Evolutionary conservation across 352 stramenopile genomes (phyloP).

Genomic region (Phytophthora agathidicida): DNA sequence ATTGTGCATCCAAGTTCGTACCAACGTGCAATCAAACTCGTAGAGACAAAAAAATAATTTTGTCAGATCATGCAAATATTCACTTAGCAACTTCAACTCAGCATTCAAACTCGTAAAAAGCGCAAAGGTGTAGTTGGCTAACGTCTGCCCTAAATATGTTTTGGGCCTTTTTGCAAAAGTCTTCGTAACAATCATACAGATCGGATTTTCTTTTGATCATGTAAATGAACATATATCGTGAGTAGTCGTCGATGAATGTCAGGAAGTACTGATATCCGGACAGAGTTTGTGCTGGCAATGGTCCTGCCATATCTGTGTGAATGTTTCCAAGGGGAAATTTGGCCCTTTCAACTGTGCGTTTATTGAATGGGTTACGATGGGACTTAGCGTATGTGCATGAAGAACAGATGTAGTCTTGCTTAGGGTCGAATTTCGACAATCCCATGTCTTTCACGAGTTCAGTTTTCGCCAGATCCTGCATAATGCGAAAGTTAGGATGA

Average conservation of each 20-base stretch:
- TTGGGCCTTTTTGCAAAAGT: constrained; percentile 7
- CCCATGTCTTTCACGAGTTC: no score
- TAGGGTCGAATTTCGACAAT: no score
- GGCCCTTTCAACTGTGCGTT: constrained; percentile 12
- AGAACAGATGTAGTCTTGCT: constrained; percentile 9
- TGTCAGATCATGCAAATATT: no score
- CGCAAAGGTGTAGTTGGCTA: no score
- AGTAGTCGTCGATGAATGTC: no score
- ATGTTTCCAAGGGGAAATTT: constrained; percentile 21
- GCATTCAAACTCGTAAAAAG: no score
- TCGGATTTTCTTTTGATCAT: constrained; percentile 10
- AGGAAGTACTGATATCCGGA: constrained; percentile 14
- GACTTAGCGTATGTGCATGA: constrained; percentile 21
- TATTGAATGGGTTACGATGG: constrained; percentile 21
- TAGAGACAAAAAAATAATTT: no score
- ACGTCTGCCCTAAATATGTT: not conserved
- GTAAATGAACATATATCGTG: constrained; percentile 17
- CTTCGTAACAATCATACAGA: constrained; percentile 7
- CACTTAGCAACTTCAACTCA: no score
- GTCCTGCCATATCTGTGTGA: constrained; percentile 20
- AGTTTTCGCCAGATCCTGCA: no score
- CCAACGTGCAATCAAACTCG: no score
- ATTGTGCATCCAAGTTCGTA: no score
- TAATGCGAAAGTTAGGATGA: no score
- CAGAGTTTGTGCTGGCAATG: constrained; percentile 7